Base-by-base conservation (phyloP, 495 filamentous ascomycete species). In the Annulohypoxylon nitens region DNA sequence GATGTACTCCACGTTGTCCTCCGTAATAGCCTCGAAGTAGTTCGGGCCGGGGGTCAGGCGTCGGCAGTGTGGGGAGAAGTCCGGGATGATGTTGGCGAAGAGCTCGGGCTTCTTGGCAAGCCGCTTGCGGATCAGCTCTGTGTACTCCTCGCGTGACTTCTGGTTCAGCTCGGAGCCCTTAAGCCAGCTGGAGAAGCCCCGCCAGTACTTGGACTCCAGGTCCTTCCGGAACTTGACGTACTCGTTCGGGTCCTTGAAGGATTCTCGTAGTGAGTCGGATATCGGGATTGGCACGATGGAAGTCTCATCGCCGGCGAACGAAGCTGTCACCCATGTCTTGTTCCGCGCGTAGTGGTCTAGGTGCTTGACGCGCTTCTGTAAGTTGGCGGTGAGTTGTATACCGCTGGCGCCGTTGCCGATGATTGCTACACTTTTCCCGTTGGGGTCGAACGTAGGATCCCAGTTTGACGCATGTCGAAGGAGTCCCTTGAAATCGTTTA, bases 31-130 rank as follows among this genome's bases (percentile, higher is more conserved):
- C 70, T 93, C 91, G 16, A 94, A 86, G 75, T 93, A 94, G 0
- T 90, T 90, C 6, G 89, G 89, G 0, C 91, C 92, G 0, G 91
- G 91, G 0, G 92, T 94, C 0, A 92, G 82, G 12, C 92, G 89
- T 53, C 91, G 86, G 73, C 91, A 94, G 75, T 89, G 86, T 4
- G 89, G 89, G 0, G 86, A 84, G 75, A 91, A 94, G 64, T 90
- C 86, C 0, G 91, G 91, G 36, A 89, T 81, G 51, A 91, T 84
- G 36, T 83, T 80, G 8, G 86, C 81, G 20, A 82, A 74, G 20
- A 92, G 80, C 33, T 88, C 86, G 2, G 88, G 86, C 64, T 90
- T 87, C 47, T 83, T 82, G 10, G 81, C 77, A 20, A 90, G 71
- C 3, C 87, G 83, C 37, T 86, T 60, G 55, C 83, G 70, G 85